Conservation (phyloP, 2,329 filamentous ascomycete genomes). For the Tolypocladium capitatum region DNA sequence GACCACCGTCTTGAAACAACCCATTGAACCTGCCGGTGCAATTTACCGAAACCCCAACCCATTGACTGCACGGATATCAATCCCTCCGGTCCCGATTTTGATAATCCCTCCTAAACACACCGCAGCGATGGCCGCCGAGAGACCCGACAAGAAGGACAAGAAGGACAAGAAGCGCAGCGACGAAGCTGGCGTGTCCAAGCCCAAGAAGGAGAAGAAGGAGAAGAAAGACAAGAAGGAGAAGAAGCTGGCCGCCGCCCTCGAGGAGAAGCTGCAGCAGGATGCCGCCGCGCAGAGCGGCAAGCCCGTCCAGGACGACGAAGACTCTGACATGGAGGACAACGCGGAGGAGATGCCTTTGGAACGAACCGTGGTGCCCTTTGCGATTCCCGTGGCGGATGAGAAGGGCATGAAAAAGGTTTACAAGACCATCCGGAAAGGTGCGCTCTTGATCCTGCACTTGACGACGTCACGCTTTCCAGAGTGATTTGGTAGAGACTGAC, state of each 20-base stretch:
- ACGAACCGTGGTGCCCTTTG: constrained; percentile 66
- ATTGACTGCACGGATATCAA: not conserved
- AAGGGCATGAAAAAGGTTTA: constrained; percentile 55
- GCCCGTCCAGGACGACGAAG: constrained; percentile 25
- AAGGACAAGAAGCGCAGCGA: constrained; percentile 48
- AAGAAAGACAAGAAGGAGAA: constrained; percentile 67
- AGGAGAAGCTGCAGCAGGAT: constrained; percentile 49
- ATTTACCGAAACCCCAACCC: not conserved
- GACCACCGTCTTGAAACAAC: not conserved
- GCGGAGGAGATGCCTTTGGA: constrained; percentile 27
- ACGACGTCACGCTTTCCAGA: not conserved
- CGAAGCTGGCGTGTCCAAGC: constrained; percentile 37
- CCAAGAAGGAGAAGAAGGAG: constrained; percentile 47
- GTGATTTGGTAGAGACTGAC: not conserved
- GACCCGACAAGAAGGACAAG: constrained; percentile 39
- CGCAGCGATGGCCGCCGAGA: constrained; percentile 31
- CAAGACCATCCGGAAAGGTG: constrained; percentile 45
- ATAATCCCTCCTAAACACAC: not conserved
- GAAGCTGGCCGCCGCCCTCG: constrained; percentile 53
- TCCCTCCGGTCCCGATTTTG: not conserved
- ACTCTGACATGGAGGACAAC: constrained; percentile 32
- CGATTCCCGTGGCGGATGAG: constrained; percentile 65
- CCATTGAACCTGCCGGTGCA: constrained; percentile 4
- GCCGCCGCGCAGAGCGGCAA: constrained; percentile 28
- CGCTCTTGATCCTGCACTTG: constrained; percentile 9